phyloP scores from a whole-genome alignment of 495 filamentous ascomycete species.

The Chaetomium fimeti region DNA sequence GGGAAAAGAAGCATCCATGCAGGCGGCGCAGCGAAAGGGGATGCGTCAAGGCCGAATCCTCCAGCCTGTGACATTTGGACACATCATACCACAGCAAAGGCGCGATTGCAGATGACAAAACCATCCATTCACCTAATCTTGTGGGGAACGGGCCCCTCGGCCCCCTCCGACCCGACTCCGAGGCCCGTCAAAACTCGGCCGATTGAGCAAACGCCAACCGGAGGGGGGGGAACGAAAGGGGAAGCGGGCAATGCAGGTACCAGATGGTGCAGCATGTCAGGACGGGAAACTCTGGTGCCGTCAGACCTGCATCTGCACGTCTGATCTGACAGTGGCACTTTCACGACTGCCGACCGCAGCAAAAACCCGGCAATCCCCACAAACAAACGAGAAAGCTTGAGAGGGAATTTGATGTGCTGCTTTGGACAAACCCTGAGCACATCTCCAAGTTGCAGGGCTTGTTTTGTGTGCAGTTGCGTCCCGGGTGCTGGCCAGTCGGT shows the following conservation, averaged over 20 bases:
- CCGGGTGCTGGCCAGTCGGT: constrained; percentile 3
- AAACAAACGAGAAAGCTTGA: not conserved
- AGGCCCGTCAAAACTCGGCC: not conserved
- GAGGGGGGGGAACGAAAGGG: not conserved
- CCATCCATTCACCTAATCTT: not conserved
- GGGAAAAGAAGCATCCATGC: not conserved
- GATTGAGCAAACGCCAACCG: not conserved
- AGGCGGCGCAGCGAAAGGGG: not conserved
- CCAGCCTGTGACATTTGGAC: constrained; percentile 2
- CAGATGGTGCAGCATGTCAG: constrained; percentile 7
- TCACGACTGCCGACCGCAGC: constrained; percentile 5
- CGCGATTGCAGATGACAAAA: not conserved
- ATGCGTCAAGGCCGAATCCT: not conserved
- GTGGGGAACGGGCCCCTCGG: not conserved
- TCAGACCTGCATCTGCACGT: constrained; percentile 23
- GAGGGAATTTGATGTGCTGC: too few relatives aligned
- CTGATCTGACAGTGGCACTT: not conserved
- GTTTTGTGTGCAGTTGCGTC: too few relatives aligned
- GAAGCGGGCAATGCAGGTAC: not conserved
- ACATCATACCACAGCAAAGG: not conserved
- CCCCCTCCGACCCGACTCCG: not conserved
- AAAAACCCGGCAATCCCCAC: not conserved
- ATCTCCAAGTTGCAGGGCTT: not conserved
- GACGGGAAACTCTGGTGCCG: constrained; percentile 15
- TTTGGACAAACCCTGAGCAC: not conserved